Evolutionary conservation across 352 stramenopile species (phyloP).

Genomic region (Peronospora destructor): DNA sequence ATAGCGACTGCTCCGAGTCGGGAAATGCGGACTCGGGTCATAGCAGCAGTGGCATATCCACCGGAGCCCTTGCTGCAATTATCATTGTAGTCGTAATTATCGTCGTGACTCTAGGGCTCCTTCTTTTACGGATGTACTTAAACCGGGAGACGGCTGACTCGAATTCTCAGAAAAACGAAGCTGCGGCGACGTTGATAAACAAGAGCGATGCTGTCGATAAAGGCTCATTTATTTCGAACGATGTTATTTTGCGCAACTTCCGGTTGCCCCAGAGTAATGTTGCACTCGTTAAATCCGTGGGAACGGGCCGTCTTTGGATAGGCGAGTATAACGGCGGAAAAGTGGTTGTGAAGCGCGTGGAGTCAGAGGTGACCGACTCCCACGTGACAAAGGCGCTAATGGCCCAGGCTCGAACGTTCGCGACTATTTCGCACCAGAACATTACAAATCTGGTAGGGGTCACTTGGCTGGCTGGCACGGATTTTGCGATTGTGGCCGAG

Average conservation of each 20-base stretch:
- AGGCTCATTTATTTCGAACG: constrained; percentile 58
- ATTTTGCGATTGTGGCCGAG: constrained; percentile 68
- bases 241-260: constrained; percentile 51
- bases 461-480: constrained; percentile 64
- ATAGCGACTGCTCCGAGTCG: background rate
- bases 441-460: constrained; percentile 61
- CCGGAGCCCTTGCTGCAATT: constrained; percentile 42
- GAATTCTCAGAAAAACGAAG: constrained; percentile 27
- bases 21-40: background rate
- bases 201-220: constrained; percentile 42
- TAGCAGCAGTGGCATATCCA: constrained; percentile 22
- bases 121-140: constrained; percentile 36
- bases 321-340: constrained; percentile 49
- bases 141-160: constrained; percentile 18
- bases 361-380: constrained; percentile 53
- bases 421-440: constrained; percentile 52
- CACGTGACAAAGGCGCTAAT: constrained; percentile 59
- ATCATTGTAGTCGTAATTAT: constrained; percentile 40
- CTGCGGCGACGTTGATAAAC: constrained; percentile 38
- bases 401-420: constrained; percentile 42
- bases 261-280: constrained; percentile 51
- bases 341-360: constrained; percentile 67
- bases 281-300: constrained; percentile 43
- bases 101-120: constrained; percentile 29
- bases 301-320: constrained; percentile 45